These are phyloP conservation scores for Borovskyia barvae DNA, from an alignment of 208 protist species.

Conservation along the genomic window DNA sequence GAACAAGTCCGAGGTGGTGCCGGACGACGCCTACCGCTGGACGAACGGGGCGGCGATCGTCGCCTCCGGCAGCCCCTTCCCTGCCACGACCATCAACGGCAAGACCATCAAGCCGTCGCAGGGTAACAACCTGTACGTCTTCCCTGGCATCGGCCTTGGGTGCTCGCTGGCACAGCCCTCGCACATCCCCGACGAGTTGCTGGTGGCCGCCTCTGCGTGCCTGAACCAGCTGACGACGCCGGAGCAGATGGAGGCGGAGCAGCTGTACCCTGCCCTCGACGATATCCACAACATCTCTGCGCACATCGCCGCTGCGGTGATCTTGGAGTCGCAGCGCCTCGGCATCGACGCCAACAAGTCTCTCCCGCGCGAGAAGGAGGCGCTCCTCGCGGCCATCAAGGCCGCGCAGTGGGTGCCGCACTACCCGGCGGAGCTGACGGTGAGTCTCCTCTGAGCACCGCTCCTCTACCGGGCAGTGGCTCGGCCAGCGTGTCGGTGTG, in stretches of 20 bases:
- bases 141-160: constrained; percentile 95
- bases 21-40: constrained; percentile 92
- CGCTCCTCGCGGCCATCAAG: constrained; percentile 44
- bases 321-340: constrained; percentile 62
- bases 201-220: constrained; percentile 78
- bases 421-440: constrained; percentile 48
- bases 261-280: constrained; percentile 69
- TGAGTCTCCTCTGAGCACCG: constrained; percentile 4
- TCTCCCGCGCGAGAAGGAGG: constrained; percentile 46
- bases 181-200: constrained; percentile 87
- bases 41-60: constrained; percentile 94
- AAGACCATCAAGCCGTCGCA: constrained; percentile 87
- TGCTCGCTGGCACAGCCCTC: constrained; percentile 60
- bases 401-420: constrained; percentile 62
- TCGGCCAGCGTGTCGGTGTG: too few species aligned
- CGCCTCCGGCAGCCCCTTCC: constrained; percentile 96
- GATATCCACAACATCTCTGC: constrained; percentile 81
- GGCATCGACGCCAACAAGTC: constrained; percentile 49
- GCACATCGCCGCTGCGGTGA: constrained; percentile 67
- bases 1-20: constrained; percentile 89
- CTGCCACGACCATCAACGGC: constrained; percentile 81
- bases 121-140: constrained; percentile 97
- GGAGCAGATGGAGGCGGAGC: constrained; percentile 40
- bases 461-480: too few species aligned
- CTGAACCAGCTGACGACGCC: constrained; percentile 62